Base-by-base conservation (phyloP, 1,284 basidiomycete species). In the Pascua guehoae region DNA sequence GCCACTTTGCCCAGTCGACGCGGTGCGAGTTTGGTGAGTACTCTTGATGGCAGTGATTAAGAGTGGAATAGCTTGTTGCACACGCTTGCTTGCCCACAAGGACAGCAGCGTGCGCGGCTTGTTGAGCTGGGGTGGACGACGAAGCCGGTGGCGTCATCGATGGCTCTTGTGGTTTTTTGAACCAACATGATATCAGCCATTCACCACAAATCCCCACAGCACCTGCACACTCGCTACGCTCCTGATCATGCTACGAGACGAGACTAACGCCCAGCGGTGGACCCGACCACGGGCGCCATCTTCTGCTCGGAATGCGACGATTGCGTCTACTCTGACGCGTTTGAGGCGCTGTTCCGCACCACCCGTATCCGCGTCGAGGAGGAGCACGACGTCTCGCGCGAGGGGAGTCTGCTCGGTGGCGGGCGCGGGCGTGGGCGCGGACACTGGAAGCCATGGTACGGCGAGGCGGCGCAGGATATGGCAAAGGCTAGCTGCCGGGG, bases 21-120 rank as follows among this genome's bases (percentile, higher is more conserved):
- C 71, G 78, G 87, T 60, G 81, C 77, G 62, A 80, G 12, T 88
- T 91, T 68, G 86, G 90, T 91, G 56, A 66, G 88, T 82, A 43
- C 18, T 37, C 36, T 16, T 38, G 37, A 38, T 9, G 38, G 38
- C 16, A 8, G 45, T 36, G 52, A 36, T 47, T 15, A 36, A 17
- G 40, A 17, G 49, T 37, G 11, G 41, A 41, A 18, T 36, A 14
- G n/a, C 16, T 40, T 12, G 8, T 44, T n/a, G 15, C 51, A 18
- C 37, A 16, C 46, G 44, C 18, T 47, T 32, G 24, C 24, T 32
- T 3, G 24, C 24, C 24, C 3, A 32, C 24, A 32, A 3, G 24
- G 24, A 32, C 24, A 4, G 24, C 24, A 32, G 24, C 24, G 24
- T 32, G 24, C 24, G 7, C 24, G 24, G 3, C 24, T 32, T 32